These are phyloP conservation scores for Cordyceps tenuipes DNA, from an alignment of 2,329 filamentous ascomycete species.

Conservation along the genomic window DNA sequence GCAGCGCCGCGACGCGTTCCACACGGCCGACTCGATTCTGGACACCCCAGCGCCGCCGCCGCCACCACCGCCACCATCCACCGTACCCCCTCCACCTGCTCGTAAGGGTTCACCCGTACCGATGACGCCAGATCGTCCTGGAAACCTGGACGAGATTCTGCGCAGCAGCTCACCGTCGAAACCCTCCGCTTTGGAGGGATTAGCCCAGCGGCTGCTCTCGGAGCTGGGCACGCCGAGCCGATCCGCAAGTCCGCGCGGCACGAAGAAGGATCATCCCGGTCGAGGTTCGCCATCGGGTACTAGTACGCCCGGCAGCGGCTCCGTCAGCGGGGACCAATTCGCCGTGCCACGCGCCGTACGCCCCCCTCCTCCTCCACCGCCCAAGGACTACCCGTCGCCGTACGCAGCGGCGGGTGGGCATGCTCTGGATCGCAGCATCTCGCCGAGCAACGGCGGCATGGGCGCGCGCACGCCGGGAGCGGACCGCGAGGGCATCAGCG, in stretches of 20 bases:
- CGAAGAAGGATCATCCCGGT: conserved; percentile 33
- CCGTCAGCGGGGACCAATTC: conserved; percentile 20
- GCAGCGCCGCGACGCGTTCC: conserved; percentile 56
- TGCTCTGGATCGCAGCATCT: conserved; percentile 32
- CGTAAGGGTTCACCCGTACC: conserved; percentile 23
- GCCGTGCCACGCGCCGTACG: conserved; percentile 24
- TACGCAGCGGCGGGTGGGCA: conserved; percentile 6
- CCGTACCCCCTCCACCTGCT: conserved; percentile 10
- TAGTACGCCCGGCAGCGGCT: conserved; percentile 22
- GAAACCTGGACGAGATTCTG: conserved; percentile 33
- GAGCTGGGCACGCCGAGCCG: conserved; percentile 49
- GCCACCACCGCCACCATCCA: not conserved
- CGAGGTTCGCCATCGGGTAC: conserved; percentile 20
- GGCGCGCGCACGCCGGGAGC: conserved; percentile 20
- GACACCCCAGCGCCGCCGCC: conserved; percentile 23
- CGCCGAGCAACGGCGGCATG: conserved; percentile 28
- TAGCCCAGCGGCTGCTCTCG: conserved; percentile 54
- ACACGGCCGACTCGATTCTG: conserved; percentile 45
- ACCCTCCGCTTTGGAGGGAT: conserved; percentile 48
- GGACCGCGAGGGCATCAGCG: conserved; percentile 26
- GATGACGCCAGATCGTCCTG: conserved; percentile 31
- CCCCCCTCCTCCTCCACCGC: conserved; percentile 22
- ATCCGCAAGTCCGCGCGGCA: conserved; percentile 39
- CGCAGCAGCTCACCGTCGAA: conserved; percentile 44
- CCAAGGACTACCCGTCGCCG: conserved; percentile 30